Percentiles rank a stretch among this genome's conserved stretches.
phyloP scores from a whole-genome alignment of 2,329 filamentous ascomycete genomes.

The Pseudogymnoascus destructans region DNA sequence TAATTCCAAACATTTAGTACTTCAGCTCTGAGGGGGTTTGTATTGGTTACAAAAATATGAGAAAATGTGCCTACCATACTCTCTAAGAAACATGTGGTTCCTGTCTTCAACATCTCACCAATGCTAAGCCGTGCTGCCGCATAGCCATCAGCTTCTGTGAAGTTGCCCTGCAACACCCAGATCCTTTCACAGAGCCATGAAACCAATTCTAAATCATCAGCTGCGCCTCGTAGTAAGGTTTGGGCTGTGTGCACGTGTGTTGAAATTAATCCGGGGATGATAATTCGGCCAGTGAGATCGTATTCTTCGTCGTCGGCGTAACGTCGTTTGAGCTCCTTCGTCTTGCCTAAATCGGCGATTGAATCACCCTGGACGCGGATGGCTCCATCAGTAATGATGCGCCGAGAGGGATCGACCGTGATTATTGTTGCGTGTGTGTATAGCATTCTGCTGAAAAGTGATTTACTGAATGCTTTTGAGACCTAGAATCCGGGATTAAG shows the following conservation, averaged over 20 bases:
- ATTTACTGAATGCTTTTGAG: neutral
- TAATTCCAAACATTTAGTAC: constrained; percentile 13
- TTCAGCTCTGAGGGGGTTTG: neutral
- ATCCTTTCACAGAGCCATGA: constrained; percentile 39
- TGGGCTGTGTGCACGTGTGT: constrained; percentile 39
- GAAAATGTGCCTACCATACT: constrained; percentile 31
- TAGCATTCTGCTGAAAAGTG: constrained; percentile 25
- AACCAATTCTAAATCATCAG: constrained; percentile 37
- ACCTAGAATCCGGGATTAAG: neutral
- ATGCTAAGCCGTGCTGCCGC: constrained; percentile 35
- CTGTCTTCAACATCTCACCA: constrained; percentile 37
- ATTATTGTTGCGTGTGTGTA: constrained; percentile 39
- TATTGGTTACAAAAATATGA: constrained; percentile 12
- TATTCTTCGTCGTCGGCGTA: constrained; percentile 25
- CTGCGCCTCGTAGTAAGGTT: constrained; percentile 31
- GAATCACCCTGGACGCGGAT: constrained; percentile 29
- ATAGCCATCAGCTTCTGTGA: constrained; percentile 35
- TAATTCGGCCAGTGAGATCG: constrained; percentile 31
- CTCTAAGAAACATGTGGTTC: constrained; percentile 39
- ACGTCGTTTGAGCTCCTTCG: constrained; percentile 22
- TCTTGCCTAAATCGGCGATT: constrained; percentile 34
- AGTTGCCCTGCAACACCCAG: constrained; percentile 35
- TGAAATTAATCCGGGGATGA: constrained; percentile 37
- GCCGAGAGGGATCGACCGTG: constrained; percentile 34
- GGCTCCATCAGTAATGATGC: constrained; percentile 35